These are phyloP conservation scores for Aureobasidium leucospermi DNA, from an alignment of 2,329 filamentous ascomycete species.

Conservation along the genomic window DNA sequence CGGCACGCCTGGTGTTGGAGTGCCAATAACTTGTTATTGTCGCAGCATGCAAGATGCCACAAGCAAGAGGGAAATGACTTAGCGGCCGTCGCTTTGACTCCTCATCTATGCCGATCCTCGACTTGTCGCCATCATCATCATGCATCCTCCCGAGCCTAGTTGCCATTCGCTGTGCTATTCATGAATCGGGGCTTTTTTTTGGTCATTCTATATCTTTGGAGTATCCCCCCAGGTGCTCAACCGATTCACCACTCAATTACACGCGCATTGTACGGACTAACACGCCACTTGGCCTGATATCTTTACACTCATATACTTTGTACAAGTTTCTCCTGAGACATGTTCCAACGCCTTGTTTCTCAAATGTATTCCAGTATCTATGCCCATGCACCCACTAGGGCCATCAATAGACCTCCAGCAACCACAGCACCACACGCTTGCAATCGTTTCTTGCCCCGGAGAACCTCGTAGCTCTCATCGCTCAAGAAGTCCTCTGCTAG, in stretches of 20 bases:
- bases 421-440: constrained; percentile 58
- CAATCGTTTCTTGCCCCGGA: constrained; percentile 51
- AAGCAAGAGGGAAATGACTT: neutral
- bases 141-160: constrained; percentile 1
- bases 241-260: neutral
- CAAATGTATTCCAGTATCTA: constrained; percentile 20
- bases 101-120: neutral
- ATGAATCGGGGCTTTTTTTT: no score
- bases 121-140: constrained; percentile 7
- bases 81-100: neutral
- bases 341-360: neutral
- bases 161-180: neutral
- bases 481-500: constrained; percentile 50
- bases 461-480: constrained; percentile 54
- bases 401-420: constrained; percentile 55
- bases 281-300: neutral
- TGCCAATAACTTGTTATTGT: neutral
- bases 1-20: neutral
- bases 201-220: no score
- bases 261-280: neutral
- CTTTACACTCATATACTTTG: neutral
- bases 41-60: neutral
- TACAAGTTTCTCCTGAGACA: neutral
- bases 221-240: no score
- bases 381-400: constrained; percentile 61